phyloP scores from a whole-genome alignment of 106 monocot genomes.

The Dendrobium officinale region DNA sequence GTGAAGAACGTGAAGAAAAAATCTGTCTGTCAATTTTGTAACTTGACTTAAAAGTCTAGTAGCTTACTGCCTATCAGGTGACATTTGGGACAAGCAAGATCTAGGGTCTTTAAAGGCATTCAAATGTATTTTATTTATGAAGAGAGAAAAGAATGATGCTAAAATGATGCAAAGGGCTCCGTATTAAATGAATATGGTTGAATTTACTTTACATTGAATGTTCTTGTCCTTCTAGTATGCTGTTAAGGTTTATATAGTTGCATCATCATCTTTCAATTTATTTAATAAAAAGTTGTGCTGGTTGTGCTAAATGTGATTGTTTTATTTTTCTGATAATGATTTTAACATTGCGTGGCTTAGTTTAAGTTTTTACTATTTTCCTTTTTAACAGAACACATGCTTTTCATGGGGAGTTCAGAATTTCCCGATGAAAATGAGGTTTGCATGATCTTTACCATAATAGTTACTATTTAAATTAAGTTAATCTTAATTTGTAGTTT shows the following conservation, averaged over 20 bases:
- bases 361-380: conserved; percentile 9
- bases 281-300: neutral
- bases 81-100: neutral
- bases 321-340: neutral
- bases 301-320: neutral
- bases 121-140: neutral
- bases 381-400: conserved; percentile 85
- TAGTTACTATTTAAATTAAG: neutral
- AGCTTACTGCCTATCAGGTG: neutral
- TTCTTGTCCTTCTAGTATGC: neutral
- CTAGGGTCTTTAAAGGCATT: neutral
- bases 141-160: too few relatives aligned
- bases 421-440: conserved; percentile 99
- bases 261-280: neutral
- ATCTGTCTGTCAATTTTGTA: neutral
- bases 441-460: neutral
- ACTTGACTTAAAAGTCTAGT: neutral
- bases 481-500: neutral
- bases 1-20: neutral
- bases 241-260: neutral
- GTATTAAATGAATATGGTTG: too few relatives aligned
- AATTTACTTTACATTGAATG: neutral
- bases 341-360: neutral
- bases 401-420: conserved; percentile 95
- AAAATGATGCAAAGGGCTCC: too few relatives aligned